phyloP scores from a whole-genome alignment of 169 alveolate genomes.

The Neospora caninum region DNA sequence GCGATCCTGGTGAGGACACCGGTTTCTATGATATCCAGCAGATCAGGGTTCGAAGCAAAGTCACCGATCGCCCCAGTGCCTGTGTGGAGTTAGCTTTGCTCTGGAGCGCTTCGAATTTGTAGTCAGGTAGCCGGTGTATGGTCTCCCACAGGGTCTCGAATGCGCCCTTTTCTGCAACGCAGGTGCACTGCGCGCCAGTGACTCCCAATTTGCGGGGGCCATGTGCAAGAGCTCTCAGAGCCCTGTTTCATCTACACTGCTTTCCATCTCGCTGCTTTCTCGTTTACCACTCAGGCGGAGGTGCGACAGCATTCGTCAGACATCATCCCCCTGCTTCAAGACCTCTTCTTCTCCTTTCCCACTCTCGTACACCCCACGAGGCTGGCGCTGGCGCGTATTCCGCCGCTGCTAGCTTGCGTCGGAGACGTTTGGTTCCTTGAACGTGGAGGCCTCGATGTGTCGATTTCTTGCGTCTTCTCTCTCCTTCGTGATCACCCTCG shows the following conservation, averaged over 20 bases:
- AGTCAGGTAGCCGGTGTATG: no score
- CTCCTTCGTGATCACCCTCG: conserved; percentile 37
- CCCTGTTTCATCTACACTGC: no score
- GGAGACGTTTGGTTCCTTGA: background rate
- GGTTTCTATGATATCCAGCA: background rate
- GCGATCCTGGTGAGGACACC: background rate
- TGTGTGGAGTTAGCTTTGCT: no score
- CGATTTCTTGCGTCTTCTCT: conserved; percentile 10
- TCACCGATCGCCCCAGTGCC: no score
- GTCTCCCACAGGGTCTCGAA: no score
- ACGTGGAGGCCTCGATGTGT: background rate
- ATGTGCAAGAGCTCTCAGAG: no score
- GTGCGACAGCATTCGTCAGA: background rate
- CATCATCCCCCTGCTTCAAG: background rate
- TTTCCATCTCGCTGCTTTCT: no score
- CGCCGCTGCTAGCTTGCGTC: background rate
- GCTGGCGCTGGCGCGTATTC: conserved; percentile 16
- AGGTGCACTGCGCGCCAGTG: no score
- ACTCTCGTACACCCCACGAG: background rate
- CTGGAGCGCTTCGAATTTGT: no score
- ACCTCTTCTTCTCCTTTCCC: background rate
- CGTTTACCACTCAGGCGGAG: background rate
- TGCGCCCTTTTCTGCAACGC: no score
- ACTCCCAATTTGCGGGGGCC: no score
- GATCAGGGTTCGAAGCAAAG: no score